These are phyloP conservation scores for Platismatia glauca DNA, from an alignment of 495 filamentous ascomycete genomes.

Conservation along the genomic window DNA sequence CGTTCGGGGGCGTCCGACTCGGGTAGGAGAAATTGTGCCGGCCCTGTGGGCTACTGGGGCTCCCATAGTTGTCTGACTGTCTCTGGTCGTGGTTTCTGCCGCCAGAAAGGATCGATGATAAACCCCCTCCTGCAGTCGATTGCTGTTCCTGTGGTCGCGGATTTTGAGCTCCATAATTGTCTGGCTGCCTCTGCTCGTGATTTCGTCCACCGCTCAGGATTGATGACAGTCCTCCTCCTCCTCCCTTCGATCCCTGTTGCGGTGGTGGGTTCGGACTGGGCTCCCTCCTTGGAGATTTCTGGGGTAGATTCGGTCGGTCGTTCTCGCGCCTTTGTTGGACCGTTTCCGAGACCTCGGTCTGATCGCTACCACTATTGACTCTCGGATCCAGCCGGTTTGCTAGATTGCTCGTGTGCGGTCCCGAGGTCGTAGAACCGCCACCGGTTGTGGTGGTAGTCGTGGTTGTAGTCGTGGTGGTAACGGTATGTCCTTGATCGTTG, in stretches of 20 bases:
- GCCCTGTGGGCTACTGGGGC: slow-evolving; percentile 9
- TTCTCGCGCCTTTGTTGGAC: slow-evolving; percentile 8
- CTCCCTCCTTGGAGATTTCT: slow-evolving; percentile 15
- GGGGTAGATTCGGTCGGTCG: slow-evolving; percentile 12
- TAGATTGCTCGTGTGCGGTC: slow-evolving; percentile 14
- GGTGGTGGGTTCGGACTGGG: slow-evolving; percentile 18
- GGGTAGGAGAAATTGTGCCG: slow-evolving; percentile 25
- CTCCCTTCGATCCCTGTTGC: slow-evolving; percentile 4
- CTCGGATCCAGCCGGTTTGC: slow-evolving; percentile 16
- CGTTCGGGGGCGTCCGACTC: slow-evolving; percentile 11
- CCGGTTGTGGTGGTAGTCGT: slow-evolving; percentile 23
- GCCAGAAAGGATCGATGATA: neutral
- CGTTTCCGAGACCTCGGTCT: slow-evolving; percentile 12
- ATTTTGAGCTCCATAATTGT: slow-evolving; percentile 3
- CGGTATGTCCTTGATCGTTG: slow-evolving; percentile 22
- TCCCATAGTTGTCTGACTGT: neutral
- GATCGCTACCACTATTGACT: slow-evolving; percentile 13
- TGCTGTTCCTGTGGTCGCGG: neutral
- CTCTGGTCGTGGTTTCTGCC: neutral
- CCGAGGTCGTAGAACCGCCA: slow-evolving; percentile 10
- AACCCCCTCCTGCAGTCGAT: neutral
- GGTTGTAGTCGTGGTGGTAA: slow-evolving; percentile 24
- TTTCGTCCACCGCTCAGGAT: neutral
- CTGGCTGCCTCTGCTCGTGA: neutral
- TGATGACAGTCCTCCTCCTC: neutral